Evolutionary conservation across 768 basidiomycete species (phyloP).

Genomic region (Tephrocybe sp.): DNA sequence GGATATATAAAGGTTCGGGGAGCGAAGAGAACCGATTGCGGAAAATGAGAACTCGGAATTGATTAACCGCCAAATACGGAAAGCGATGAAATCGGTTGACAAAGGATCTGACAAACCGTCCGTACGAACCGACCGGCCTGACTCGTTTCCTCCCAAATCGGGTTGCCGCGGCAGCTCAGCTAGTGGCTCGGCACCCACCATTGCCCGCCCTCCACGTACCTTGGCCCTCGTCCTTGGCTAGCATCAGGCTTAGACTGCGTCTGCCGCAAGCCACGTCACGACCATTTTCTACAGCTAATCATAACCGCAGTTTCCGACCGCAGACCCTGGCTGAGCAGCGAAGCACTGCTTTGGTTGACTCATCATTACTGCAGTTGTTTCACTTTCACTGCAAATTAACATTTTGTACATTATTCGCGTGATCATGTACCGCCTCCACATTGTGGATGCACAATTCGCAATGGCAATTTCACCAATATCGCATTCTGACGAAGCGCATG

Average conservation of each 20-base stretch:
- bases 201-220: slow-evolving; percentile 15
- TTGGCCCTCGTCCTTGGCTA: background rate
- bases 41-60: slow-evolving; percentile 27
- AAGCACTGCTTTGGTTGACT: too few relatives aligned
- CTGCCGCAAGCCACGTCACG: too few relatives aligned
- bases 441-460: background rate
- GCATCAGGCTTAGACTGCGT: too few relatives aligned
- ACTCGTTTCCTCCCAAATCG: slow-evolving; percentile 15
- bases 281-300: too few relatives aligned
- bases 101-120: slow-evolving; percentile 22
- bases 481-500: too few relatives aligned
- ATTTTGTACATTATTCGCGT: too few relatives aligned
- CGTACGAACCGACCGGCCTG: slow-evolving; percentile 15
- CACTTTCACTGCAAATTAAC: background rate
- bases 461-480: too few relatives aligned
- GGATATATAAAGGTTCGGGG: slow-evolving; percentile 34
- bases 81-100: slow-evolving; percentile 22
- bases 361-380: too few relatives aligned
- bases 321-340: too few relatives aligned
- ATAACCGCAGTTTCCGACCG: too few relatives aligned
- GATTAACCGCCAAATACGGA: slow-evolving; percentile 14
- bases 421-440: background rate
- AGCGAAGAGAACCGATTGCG: slow-evolving; percentile 32
- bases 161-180: slow-evolving; percentile 19
- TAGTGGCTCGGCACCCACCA: slow-evolving; percentile 19